Evolutionary conservation across 768 basidiomycete species (phyloP), one percentile per base, ranked within the genome.

Genomic region (Naematelia encephala): DNA sequence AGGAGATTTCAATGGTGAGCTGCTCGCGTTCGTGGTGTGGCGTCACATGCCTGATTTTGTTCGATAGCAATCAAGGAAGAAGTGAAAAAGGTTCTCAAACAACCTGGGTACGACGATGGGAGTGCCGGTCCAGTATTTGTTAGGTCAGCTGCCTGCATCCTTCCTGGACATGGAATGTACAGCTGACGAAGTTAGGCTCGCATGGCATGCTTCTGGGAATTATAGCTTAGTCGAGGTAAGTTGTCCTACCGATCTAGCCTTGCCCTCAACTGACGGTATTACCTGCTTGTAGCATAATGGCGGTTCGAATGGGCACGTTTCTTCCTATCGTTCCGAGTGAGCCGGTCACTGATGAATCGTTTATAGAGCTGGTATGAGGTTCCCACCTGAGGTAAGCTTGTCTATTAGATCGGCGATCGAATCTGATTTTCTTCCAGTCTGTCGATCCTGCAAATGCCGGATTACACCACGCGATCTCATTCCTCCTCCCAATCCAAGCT

Each of bases 141-240:
- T 25, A 59, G 77, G 72, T 76, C 28, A 22, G 69, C 29, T 13
- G 11, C 87, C 90, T 67, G 83, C 90, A 50, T 29, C 30, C 23
- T 16, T 23, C 23, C 2, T 50, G 16, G 16, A 39, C 13, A 27
- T 3, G 19, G n/a, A 12, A 34, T 22, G 34, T 19, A 56, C 30
- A 1, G 19, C 42, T 57, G 12, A 54, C 23, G 28, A 0, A n/a
- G n/a, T 19, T 46, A 76, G 75, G 56, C 63, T 78, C 14, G 76
- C 76, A 26, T 78, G 77, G 77, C 77, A 78, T 61, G 72, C 73
- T n/a, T 70, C 69, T 42, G 76, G 75, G 2, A 77, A 74, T 21
- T 77, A 70, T 62, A 68, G 64, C 43, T 62, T 77, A 25, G 72
- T 76, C 0, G 74, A 73, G 62, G 62, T 66, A 29, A 61, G 69